Conservation (phyloP, 768 basidiomycete genomes). For the Pleurotus djamor region DNA sequence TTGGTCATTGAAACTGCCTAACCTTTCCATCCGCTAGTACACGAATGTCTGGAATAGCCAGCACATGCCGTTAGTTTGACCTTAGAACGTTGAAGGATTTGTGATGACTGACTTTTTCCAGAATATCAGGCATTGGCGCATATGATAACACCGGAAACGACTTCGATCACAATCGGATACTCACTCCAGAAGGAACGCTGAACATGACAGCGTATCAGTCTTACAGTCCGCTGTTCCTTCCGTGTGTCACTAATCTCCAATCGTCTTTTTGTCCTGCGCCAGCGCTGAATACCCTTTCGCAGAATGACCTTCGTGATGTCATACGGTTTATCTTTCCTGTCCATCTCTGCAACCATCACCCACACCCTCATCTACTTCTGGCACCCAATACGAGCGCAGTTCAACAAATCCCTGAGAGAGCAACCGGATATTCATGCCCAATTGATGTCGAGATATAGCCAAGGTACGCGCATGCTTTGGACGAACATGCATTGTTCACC, state of each 20-base stretch:
- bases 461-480: slow-evolving; percentile 22
- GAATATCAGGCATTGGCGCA: slow-evolving; percentile 44
- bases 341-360: slow-evolving; percentile 59
- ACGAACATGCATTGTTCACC: background rate
- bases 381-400: slow-evolving; percentile 52
- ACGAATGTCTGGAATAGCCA: slow-evolving; percentile 56
- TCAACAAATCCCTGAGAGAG: slow-evolving; percentile 47
- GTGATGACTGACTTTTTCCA: slow-evolving; percentile 15
- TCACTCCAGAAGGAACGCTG: slow-evolving; percentile 36
- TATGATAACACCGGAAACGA: slow-evolving; percentile 56
- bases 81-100: background rate
- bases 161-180: slow-evolving; percentile 43
- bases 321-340: slow-evolving; percentile 60
- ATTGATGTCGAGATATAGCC: slow-evolving; percentile 55
- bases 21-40: slow-evolving; percentile 28
- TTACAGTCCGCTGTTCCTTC: slow-evolving; percentile 46
- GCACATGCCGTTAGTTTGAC: slow-evolving; percentile 49
- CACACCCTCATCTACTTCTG: slow-evolving; percentile 55
- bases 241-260: slow-evolving; percentile 25
- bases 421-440: slow-evolving; percentile 60
- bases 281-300: background rate
- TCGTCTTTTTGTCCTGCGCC: background rate
- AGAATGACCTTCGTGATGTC: slow-evolving; percentile 55
- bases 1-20: slow-evolving; percentile 4
- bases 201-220: slow-evolving; percentile 40